Evolutionary conservation across 2,329 filamentous ascomycete genomes (phyloP).

Genomic region (Xylaria sp.): DNA sequence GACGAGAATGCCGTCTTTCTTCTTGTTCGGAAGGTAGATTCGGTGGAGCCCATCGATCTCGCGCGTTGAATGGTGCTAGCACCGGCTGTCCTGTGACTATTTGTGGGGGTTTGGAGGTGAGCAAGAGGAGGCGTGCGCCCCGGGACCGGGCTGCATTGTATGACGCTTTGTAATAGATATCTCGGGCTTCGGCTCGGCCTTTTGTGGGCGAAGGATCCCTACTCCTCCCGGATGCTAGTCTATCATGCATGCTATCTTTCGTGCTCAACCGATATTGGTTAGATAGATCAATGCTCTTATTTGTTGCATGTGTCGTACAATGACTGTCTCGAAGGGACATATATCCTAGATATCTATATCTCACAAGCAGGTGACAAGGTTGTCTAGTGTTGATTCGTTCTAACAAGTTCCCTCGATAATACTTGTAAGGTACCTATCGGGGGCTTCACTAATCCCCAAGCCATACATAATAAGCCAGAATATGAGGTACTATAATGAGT

Average conservation of each 20-base stretch:
- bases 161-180: not conserved
- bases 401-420: not conserved
- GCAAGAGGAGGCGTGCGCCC: not conserved
- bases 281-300: not conserved
- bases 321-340: too few species aligned
- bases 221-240: slow-evolving; percentile 10
- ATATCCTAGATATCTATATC: too few species aligned
- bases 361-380: not conserved
- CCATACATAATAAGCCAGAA: not conserved
- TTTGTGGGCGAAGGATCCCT: slow-evolving; percentile 3
- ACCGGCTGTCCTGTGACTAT: slow-evolving; percentile 8
- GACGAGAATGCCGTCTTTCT: slow-evolving; percentile 28
- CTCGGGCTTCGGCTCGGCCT: slow-evolving; percentile 31
- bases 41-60: slow-evolving; percentile 13
- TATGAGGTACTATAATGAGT: not conserved
- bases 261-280: not conserved
- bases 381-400: too few species aligned
- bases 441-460: not conserved
- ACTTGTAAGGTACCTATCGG: not conserved
- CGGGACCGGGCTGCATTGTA: slow-evolving; percentile 7
- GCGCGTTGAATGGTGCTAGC: not conserved
- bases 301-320: not conserved
- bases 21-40: not conserved
- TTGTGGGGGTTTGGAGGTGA: slow-evolving; percentile 3
- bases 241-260: not conserved